phyloP scores from a whole-genome alignment of 345 rosid genomes.

The Lumnitzera littorea region DNA sequence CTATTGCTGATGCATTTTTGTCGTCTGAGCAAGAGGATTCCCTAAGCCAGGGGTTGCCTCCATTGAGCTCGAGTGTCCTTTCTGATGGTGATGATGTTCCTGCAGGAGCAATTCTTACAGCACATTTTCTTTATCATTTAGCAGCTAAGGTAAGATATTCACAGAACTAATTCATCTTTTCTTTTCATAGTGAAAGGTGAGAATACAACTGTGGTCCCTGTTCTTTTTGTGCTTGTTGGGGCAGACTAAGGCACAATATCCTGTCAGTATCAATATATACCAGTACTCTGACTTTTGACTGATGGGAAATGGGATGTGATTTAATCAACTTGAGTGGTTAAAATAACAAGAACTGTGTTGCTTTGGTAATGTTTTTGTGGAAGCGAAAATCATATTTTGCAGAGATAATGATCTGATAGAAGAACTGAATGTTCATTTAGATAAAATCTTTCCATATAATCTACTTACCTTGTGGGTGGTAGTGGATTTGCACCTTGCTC shows the following conservation, averaged over 20 bases:
- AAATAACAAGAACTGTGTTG: no score
- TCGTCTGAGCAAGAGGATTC: slow-evolving; percentile 68
- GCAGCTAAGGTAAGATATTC: slow-evolving; percentile 59
- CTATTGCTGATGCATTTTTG: slow-evolving; percentile 75
- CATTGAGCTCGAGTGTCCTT: slow-evolving; percentile 52
- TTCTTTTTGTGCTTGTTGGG: background rate
- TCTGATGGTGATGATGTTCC: slow-evolving; percentile 75
- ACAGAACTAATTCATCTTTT: background rate
- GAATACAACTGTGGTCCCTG: no score
- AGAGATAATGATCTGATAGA: no score
- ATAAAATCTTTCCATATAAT: no score
- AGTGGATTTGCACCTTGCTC: no score
- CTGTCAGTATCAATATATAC: background rate
- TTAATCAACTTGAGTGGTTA: no score
- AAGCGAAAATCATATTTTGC: no score
- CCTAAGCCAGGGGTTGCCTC: slow-evolving; percentile 80
- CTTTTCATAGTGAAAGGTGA: background rate
- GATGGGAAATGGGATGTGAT: background rate
- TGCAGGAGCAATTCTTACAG: slow-evolving; percentile 79
- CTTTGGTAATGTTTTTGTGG: no score
- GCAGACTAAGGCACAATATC: background rate
- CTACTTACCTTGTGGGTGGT: no score
- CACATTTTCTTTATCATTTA: slow-evolving; percentile 87
- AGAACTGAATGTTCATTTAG: no score
- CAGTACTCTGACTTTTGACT: background rate